A percentile compares a stretch with the other conserved stretches of the same genome.
These are phyloP conservation scores for Pestalotiopsis sp. DNA, from an alignment of 2,329 filamentous ascomycete genomes.

Conservation along the genomic window DNA sequence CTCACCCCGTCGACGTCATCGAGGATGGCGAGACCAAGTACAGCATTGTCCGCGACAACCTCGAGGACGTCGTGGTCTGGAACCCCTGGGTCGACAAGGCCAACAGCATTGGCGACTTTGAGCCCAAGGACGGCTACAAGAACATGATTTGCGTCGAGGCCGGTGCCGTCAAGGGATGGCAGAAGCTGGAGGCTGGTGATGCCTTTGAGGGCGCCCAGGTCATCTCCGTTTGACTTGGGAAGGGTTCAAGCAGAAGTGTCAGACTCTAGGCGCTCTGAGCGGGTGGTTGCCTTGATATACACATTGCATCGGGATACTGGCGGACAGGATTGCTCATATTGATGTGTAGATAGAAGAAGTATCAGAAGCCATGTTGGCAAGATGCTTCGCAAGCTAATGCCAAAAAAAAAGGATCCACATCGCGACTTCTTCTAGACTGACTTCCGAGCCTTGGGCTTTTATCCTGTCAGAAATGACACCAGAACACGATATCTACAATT, in stretches of 20 bases:
- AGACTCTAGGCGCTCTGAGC: background rate
- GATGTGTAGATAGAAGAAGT: background rate
- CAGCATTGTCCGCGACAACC: conserved; percentile 79
- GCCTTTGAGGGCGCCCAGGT: conserved; percentile 65
- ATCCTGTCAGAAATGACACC: background rate
- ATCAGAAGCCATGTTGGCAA: background rate
- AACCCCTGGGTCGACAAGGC: conserved; percentile 94
- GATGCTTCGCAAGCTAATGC: background rate
- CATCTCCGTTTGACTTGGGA: conserved; percentile 39
- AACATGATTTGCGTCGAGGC: conserved; percentile 95
- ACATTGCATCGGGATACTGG: background rate
- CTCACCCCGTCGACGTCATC: conserved; percentile 58
- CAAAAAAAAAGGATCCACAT: background rate
- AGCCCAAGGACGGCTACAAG: conserved; percentile 86
- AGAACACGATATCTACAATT: background rate
- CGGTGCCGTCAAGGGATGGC: conserved; percentile 80
- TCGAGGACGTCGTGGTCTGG: conserved; percentile 92
- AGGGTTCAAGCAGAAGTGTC: background rate
- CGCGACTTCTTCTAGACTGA: background rate
- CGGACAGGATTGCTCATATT: background rate
- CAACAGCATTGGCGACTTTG: conserved; percentile 81
- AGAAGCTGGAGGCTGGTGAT: conserved; percentile 79
- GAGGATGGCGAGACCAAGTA: conserved; percentile 68
- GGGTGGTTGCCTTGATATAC: background rate
- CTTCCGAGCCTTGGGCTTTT: background rate